Evolutionary conservation across 306 rosid species (phyloP).

Genomic region (Hippophae gyantsensis): DNA sequence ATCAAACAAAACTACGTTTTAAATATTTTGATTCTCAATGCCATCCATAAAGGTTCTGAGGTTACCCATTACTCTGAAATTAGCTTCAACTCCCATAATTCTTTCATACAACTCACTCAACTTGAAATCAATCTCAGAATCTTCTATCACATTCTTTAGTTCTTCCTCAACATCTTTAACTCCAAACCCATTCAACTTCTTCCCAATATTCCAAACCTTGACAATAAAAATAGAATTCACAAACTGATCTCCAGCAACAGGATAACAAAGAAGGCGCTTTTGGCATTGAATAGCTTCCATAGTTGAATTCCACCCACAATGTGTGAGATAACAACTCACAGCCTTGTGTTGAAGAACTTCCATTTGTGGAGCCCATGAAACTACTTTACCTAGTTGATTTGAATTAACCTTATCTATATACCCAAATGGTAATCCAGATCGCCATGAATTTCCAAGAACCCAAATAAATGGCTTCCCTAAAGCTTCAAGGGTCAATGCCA

Average conservation of each 20-base stretch:
- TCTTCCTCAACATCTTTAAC: constrained; percentile 52
- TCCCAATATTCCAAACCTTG: constrained; percentile 62
- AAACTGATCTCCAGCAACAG: constrained; percentile 82
- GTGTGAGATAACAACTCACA: constrained; percentile 66
- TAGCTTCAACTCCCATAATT: constrained; percentile 33
- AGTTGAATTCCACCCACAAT: constrained; percentile 96
- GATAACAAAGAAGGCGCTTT: constrained; percentile 60
- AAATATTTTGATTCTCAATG: constrained; percentile 12
- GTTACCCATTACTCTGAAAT: constrained; percentile 12
- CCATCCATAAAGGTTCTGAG: constrained; percentile 33
- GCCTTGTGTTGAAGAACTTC: constrained; percentile 45
- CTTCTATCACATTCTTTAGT: constrained; percentile 37
- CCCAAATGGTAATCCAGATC: constrained; percentile 46
- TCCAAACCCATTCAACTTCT: constrained; percentile 45
- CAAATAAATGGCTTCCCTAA: constrained; percentile 58
- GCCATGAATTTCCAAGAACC: constrained; percentile 57
- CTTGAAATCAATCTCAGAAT: constrained; percentile 37
- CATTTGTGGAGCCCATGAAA: constrained; percentile 82
- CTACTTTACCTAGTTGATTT: constrained; percentile 38
- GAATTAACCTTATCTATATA: constrained; percentile 27
- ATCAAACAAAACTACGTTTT: no score
- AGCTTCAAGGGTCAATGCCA: constrained; percentile 57
- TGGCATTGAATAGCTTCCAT: constrained; percentile 62
- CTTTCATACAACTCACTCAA: constrained; percentile 28
- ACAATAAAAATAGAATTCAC: constrained; percentile 55